Evolutionary conservation across 1,139 yeast genomes (phyloP).

Genomic region (Scheffersomyces titani): DNA sequence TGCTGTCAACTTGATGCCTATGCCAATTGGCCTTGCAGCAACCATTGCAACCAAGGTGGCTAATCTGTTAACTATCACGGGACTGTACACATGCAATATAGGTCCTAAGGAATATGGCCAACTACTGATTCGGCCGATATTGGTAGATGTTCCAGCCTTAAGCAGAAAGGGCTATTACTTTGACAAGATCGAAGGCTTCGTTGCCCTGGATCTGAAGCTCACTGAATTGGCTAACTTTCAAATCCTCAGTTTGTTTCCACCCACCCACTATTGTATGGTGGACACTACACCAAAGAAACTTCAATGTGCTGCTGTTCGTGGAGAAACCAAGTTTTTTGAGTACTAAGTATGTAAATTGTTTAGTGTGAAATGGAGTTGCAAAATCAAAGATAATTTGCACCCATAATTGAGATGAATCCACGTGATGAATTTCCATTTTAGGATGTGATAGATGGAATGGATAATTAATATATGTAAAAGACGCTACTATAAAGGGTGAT

Average conservation of each 20-base stretch:
- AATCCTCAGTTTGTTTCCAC: constrained; percentile 1
- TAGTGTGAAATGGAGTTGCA: not conserved
- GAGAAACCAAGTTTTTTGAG: constrained; percentile 1
- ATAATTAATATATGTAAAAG: not conserved
- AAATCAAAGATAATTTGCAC: not conserved
- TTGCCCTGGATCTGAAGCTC: not conserved
- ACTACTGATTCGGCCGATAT: not conserved
- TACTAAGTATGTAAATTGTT: too few relatives aligned
- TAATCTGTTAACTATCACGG: not conserved
- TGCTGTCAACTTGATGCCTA: not conserved
- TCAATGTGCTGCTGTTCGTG: constrained; percentile 7
- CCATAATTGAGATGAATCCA: not conserved
- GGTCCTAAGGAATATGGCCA: not conserved
- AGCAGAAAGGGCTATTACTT: not conserved
- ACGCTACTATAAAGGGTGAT: not conserved
- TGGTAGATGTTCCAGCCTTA: not conserved
- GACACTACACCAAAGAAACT: constrained; percentile 6
- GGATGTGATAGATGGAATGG: not conserved
- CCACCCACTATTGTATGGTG: constrained; percentile 12
- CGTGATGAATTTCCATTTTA: not conserved
- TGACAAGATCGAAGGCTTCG: not conserved
- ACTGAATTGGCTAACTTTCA: not conserved
- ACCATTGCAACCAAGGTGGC: not conserved
- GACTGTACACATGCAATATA: not conserved
- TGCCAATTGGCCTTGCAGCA: not conserved